Percentiles rank a stretch among this genome's conserved stretches.
Evolutionary conservation across 169 alveolate species (phyloP).

Genomic region (Cryptosporidium muris): DNA sequence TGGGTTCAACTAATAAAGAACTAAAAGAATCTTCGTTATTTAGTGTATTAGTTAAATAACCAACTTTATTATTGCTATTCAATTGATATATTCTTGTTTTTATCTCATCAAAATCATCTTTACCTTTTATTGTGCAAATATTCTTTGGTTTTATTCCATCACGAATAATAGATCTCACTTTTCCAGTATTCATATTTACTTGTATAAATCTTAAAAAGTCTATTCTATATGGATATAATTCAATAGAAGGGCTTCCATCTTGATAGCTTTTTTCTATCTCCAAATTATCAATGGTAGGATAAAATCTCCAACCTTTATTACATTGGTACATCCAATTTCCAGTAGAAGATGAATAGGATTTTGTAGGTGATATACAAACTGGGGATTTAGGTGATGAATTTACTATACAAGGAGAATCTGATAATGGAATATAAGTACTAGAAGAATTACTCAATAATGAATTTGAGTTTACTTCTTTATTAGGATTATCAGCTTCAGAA

Average conservation of each 20-base stretch:
- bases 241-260: neutral
- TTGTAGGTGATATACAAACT: too few species aligned
- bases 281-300: neutral
- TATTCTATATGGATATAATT: constrained; percentile 21
- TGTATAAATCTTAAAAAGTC: constrained; percentile 1
- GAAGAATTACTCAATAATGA: too few species aligned
- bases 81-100: too few species aligned
- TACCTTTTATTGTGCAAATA: too few species aligned
- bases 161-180: constrained; percentile 7
- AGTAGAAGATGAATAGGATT: neutral
- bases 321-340: constrained; percentile 16
- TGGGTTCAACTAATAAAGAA: neutral
- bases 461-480: too few species aligned
- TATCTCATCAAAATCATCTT: too few species aligned
- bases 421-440: too few species aligned
- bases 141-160: neutral
- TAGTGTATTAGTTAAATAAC: neutral
- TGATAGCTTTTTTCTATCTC: constrained; percentile 3
- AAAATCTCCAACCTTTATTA: constrained; percentile 27
- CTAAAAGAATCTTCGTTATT: neutral
- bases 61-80: neutral
- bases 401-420: too few species aligned
- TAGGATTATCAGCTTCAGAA: too few species aligned
- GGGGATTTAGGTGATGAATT: too few species aligned
- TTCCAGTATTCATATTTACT: constrained; percentile 21